These are phyloP conservation scores for Tillandsia leiboldiana DNA, from an alignment of 176 grass and related monocot species.

Conservation along the genomic window DNA sequence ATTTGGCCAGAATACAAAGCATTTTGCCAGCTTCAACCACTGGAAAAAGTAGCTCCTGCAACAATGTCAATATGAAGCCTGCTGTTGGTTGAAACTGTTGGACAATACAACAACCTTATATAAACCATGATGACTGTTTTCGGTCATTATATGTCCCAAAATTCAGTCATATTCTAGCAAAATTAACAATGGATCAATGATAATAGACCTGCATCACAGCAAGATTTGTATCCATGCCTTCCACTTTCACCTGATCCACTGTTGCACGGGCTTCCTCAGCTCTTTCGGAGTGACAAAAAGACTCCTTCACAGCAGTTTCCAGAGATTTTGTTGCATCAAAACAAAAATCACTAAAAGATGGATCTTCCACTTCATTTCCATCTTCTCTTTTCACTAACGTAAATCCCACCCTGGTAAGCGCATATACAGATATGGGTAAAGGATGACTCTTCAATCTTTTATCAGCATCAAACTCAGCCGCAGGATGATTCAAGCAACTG, in stretches of 20 bases:
- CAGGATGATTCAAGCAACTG: too few species aligned
- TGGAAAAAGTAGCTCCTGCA: constrained; percentile 86
- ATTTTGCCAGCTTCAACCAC: constrained; percentile 66
- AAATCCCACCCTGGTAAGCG: constrained; percentile 58
- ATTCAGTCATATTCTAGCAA: background rate
- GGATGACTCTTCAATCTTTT: constrained; percentile 27
- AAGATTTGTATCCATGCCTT: constrained; percentile 71
- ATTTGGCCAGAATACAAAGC: constrained; percentile 49
- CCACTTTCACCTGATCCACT: constrained; percentile 65
- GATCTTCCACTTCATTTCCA: constrained; percentile 27
- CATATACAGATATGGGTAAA: constrained; percentile 50
- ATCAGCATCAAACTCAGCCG: constrained; percentile 9
- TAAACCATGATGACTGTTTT: too few species aligned
- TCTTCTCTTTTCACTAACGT: constrained; percentile 31
- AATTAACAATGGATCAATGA: background rate
- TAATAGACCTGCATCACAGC: constrained; percentile 57
- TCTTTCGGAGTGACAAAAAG: constrained; percentile 62
- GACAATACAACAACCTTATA: too few species aligned
- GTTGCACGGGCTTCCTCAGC: constrained; percentile 64
- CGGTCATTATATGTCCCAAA: too few species aligned
- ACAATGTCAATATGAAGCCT: background rate
- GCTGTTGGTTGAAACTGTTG: too few species aligned
- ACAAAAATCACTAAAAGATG: constrained; percentile 33
- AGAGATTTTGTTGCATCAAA: constrained; percentile 51
- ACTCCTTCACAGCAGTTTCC: constrained; percentile 77